These are phyloP conservation scores for Chlorella sp. DNA, from an alignment of 139 green algal species.

Conservation along the genomic window DNA sequence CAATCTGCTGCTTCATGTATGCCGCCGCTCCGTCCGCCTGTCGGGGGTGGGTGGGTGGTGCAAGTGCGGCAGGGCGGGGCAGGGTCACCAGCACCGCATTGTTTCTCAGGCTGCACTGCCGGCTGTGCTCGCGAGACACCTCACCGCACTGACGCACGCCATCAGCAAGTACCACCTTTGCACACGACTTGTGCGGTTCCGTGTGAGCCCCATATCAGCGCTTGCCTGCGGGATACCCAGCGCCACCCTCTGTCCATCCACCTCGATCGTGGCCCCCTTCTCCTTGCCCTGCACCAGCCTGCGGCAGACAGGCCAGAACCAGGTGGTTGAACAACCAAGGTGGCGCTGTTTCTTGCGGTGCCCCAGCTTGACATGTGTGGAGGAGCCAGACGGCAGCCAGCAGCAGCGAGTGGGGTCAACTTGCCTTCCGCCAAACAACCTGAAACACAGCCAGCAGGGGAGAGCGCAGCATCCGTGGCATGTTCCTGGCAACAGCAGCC, in stretches of 20 bases:
- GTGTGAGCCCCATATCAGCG: too few species aligned
- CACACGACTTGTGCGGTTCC: too few species aligned
- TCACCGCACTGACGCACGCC: neutral
- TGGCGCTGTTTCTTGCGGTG: too few species aligned
- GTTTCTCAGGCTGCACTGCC: too few species aligned
- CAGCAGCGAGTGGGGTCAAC: neutral
- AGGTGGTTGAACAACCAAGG: too few species aligned
- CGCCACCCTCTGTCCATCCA: constrained; percentile 64
- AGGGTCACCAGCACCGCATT: neutral
- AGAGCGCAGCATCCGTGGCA: too few species aligned
- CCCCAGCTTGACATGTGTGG: too few species aligned
- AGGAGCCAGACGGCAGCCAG: neutral
- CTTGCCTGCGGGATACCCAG: constrained; percentile 75
- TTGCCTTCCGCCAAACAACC: neutral
- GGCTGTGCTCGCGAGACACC: neutral
- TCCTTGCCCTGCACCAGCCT: constrained; percentile 70
- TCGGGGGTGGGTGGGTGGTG: too few species aligned
- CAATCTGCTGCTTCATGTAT: constrained; percentile 50
- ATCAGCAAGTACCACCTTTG: too few species aligned
- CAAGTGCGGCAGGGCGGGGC: neutral
- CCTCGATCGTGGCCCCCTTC: constrained; percentile 56
- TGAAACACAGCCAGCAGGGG: too few species aligned
- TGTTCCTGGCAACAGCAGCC: neutral
- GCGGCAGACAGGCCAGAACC: neutral
- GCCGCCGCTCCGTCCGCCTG: constrained; percentile 29